A percentile compares a stretch with the other conserved stretches of the same genome.
These are phyloP conservation scores for Saussurea involucrata DNA, from an alignment of 129 eudicot species.

Conservation along the genomic window DNA sequence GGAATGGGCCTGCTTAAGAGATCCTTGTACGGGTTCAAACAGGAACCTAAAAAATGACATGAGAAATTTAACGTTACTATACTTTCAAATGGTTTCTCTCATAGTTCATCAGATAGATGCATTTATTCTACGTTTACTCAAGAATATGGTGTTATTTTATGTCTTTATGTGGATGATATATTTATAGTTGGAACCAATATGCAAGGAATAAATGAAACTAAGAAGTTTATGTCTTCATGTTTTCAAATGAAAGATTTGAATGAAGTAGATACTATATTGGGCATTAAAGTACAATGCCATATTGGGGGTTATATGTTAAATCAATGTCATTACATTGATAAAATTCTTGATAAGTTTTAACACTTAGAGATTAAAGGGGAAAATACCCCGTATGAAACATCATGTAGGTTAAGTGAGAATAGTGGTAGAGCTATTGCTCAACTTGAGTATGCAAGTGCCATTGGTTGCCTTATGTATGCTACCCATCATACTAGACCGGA, in stretches of 20 bases:
- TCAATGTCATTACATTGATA: neutral
- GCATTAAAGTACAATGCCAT: neutral
- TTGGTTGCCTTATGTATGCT: too few species aligned
- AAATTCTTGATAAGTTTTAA: too few species aligned
- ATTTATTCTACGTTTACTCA: neutral
- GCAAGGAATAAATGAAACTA: neutral
- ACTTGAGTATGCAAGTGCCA: too few species aligned
- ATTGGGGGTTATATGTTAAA: neutral
- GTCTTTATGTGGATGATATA: neutral
- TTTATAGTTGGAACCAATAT: too few species aligned
- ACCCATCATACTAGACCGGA: too few species aligned
- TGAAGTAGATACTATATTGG: neutral
- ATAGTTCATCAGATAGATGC: neutral
- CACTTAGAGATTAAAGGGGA: neutral
- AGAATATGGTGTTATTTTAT: neutral
- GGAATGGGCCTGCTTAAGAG: too few species aligned
- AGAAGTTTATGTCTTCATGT: too few species aligned
- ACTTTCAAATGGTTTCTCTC: neutral
- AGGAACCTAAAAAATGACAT: neutral
- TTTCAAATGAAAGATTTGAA: too few species aligned
- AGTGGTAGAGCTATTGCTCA: neutral
- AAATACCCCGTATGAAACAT: neutral
- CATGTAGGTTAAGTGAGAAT: neutral
- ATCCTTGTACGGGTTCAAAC: too few species aligned
- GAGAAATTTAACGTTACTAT: neutral